Conservation (phyloP, 345 rosid genomes). For the Luvunga scandens region DNA sequence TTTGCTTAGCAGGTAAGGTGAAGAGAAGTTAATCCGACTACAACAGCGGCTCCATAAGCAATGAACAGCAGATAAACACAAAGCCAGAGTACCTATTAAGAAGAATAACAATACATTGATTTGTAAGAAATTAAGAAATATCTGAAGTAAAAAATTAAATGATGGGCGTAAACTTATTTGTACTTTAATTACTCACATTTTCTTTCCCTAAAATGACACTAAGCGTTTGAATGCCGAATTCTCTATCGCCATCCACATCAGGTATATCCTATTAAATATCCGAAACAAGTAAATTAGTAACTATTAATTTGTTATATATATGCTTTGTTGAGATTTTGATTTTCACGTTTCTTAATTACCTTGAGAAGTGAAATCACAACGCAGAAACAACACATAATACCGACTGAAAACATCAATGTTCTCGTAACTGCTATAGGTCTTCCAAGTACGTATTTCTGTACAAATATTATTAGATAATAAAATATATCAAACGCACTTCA, state of each 20-base stretch:
- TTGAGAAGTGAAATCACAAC: conserved; percentile 30
- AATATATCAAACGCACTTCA: neutral
- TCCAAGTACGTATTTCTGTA: conserved; percentile 38
- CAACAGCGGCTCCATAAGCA: conserved; percentile 23
- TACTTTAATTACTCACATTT: conserved; percentile 16
- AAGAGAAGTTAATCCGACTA: conserved; percentile 24
- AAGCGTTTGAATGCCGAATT: conserved; percentile 27
- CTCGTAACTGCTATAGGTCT: conserved; percentile 22
- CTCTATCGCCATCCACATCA: conserved; percentile 34
- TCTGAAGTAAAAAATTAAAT: no score
- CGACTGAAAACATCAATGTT: conserved; percentile 29
- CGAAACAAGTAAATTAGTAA: neutral
- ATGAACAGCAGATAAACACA: conserved; percentile 28
- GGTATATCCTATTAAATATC: conserved; percentile 32
- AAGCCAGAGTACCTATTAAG: conserved; percentile 25
- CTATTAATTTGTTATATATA: no score
- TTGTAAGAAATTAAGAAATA: no score
- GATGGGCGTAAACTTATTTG: neutral
- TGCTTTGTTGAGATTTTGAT: no score
- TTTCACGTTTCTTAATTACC: conserved; percentile 14
- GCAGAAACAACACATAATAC: conserved; percentile 35
- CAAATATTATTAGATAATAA: no score
- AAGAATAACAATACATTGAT: neutral
- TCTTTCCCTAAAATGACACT: conserved; percentile 25
- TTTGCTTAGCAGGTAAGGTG: conserved; percentile 17